Conservation (phyloP, 257 asterid genomes). For the Nicotiana tabacum region DNA sequence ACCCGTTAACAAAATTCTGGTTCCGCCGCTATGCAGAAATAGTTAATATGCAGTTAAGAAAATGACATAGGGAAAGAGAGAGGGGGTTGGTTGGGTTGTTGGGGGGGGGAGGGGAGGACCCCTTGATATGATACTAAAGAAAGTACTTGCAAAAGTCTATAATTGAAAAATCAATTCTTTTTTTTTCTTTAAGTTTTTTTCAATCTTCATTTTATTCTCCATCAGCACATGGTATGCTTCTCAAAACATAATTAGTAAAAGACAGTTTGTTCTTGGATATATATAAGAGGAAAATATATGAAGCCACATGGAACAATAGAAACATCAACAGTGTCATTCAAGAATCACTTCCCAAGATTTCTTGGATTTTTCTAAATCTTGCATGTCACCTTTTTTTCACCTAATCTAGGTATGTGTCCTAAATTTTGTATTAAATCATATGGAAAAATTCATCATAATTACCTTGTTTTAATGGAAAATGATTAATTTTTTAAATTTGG, state of each 20-base stretch:
- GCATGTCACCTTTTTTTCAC: conserved; percentile 17
- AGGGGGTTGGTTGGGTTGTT: too few species aligned
- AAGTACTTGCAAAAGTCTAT: conserved; percentile 26
- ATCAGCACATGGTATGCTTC: conserved; percentile 59
- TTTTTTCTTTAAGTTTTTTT: not conserved
- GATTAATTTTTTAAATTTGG: not conserved
- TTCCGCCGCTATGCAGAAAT: too few species aligned
- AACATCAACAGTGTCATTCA: conserved; percentile 24
- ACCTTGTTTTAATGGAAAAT: not conserved
- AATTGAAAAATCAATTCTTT: conserved; percentile 38
- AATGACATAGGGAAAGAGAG: too few species aligned
- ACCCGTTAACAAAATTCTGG: too few species aligned
- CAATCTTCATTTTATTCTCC: conserved; percentile 42
- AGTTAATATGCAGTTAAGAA: too few species aligned
- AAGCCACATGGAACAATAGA: conserved; percentile 24
- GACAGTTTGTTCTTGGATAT: conserved; percentile 11
- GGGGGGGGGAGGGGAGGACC: not conserved
- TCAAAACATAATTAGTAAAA: conserved; percentile 20
- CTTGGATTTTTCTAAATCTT: conserved; percentile 26
- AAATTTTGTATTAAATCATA: not conserved
- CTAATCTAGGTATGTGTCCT: conserved; percentile 5
- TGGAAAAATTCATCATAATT: not conserved
- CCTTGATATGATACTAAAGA: conserved; percentile 16
- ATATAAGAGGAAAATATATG: conserved; percentile 7
- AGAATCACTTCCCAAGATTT: conserved; percentile 10